These are phyloP conservation scores for Oryza longistaminata DNA, from an alignment of 176 grass and related monocot genomes.

Conservation along the genomic window DNA sequence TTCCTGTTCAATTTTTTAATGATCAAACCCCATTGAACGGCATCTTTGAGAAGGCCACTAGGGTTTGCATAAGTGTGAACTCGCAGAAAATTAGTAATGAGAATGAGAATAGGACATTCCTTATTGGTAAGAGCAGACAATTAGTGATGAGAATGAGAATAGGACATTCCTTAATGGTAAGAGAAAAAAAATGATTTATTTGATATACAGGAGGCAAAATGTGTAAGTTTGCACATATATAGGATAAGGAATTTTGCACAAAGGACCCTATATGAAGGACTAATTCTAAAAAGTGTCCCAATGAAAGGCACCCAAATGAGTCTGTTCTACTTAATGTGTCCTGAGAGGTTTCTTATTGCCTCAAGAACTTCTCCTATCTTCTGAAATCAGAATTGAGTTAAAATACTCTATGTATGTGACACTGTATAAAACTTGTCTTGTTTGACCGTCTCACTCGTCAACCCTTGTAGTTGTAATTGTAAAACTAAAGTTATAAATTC, in stretches of 20 bases:
- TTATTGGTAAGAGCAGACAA: too few relatives aligned
- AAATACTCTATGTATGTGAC: neutral
- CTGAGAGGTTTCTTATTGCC: neutral
- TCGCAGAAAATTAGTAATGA: neutral
- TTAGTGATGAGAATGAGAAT: neutral
- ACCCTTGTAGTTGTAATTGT: neutral
- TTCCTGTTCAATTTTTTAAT: neutral
- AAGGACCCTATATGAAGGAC: neutral
- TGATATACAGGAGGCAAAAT: neutral
- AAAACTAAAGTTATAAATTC: neutral
- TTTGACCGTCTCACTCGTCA: neutral
- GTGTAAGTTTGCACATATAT: neutral
- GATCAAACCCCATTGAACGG: neutral
- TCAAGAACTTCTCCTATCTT: neutral
- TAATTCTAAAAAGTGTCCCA: neutral
- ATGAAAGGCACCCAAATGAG: neutral
- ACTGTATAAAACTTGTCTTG: neutral
- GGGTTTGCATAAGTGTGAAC: neutral
- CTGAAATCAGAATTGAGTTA: neutral
- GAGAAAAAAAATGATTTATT: neutral
- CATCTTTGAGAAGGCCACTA: neutral
- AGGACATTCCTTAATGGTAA: neutral
- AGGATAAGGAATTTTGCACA: neutral
- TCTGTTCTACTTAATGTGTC: neutral
- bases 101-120: too few relatives aligned